Percentiles rank a stretch among this genome's conserved stretches.
These are phyloP conservation scores for Forsythia suspensa DNA, from an alignment of 257 asterid genomes.

Conservation along the genomic window DNA sequence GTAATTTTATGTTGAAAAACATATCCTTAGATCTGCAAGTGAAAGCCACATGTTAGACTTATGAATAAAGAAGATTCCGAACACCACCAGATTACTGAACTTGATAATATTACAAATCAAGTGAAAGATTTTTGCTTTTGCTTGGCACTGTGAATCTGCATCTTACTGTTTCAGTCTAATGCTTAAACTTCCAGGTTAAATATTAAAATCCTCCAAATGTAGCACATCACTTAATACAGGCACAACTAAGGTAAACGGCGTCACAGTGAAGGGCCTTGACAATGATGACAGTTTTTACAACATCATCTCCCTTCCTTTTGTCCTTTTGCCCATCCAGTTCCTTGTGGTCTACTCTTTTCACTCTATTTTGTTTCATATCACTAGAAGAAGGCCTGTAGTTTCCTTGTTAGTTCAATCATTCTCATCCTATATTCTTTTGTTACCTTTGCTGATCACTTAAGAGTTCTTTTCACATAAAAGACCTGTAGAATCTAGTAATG, in stretches of 20 bases:
- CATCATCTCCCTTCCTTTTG: constrained; percentile 1
- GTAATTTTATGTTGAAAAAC: background rate
- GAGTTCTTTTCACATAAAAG: constrained; percentile 3
- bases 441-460: background rate
- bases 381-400: constrained; percentile 7
- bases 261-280: background rate
- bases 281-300: background rate
- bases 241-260: background rate
- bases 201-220: constrained; percentile 10
- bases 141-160: background rate
- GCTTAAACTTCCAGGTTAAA: background rate
- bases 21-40: background rate
- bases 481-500: background rate
- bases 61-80: background rate
- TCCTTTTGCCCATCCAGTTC: constrained; percentile 7
- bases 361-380: constrained; percentile 5
- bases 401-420: background rate
- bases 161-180: constrained; percentile 4
- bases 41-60: constrained; percentile 8
- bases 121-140: background rate
- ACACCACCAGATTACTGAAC: background rate
- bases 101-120: constrained; percentile 13
- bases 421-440: background rate
- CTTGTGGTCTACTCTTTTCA: background rate
- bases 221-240: constrained; percentile 12